Evolutionary conservation across 768 basidiomycete species (phyloP).

Genomic region (Tricholoma matsutake): DNA sequence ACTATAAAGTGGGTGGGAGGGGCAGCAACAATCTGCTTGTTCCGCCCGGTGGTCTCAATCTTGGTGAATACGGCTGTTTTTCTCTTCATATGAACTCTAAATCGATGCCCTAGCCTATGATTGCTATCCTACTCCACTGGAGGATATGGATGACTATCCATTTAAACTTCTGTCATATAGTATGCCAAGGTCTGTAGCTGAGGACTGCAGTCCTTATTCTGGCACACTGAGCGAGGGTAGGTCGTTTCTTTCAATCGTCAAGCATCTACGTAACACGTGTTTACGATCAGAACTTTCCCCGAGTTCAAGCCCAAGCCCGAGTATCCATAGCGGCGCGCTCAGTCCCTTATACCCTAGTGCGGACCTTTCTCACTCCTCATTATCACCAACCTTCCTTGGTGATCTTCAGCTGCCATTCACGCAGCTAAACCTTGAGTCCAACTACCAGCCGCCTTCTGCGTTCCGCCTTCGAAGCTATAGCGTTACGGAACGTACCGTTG

Average conservation of each 20-base stretch:
- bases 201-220: neutral
- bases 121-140: neutral
- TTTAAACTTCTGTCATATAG: neutral
- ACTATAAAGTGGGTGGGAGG: neutral
- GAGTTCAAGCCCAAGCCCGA: neutral
- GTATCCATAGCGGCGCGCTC: neutral
- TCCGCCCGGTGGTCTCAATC: neutral
- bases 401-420: neutral
- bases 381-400: neutral
- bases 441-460: neutral
- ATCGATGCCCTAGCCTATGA: neutral
- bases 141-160: neutral
- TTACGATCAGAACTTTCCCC: neutral
- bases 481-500: neutral
- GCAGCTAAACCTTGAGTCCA: neutral
- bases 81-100: neutral
- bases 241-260: neutral
- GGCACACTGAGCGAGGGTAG: neutral
- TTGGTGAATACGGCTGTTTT: neutral
- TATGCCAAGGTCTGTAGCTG: neutral
- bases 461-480: neutral
- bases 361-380: neutral
- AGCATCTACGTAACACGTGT: neutral
- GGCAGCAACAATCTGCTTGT: neutral
- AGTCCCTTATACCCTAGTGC: neutral